Evolutionary conservation across 75 land plant species (phyloP), one percentile per base, ranked within the genome.

Genomic region (Adiantum capillusveneris): DNA sequence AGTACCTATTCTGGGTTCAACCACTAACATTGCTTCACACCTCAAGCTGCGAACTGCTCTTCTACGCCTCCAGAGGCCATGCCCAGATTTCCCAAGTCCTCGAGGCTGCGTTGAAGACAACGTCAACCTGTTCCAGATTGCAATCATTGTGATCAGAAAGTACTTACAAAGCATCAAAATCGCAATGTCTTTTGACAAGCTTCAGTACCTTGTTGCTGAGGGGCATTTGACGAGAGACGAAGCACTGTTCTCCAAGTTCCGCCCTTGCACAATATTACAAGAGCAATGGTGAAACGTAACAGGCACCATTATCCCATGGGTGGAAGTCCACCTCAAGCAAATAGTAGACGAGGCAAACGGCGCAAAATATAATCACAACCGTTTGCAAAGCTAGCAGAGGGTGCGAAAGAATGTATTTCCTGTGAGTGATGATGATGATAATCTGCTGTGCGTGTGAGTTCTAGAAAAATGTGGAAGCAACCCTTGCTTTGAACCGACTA

Each of bases 1-100:
- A 51, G 64, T 62, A 39, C 44, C 37, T 30, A 55, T 24, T 16
- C 29, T 30, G 24, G 51, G 25, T 19, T 60, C 31, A 11, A 59
- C 54, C 0, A 25, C 41, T 21, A 46, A 6, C 2, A 14, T 46
- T 3, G 50, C 50, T 6, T 46, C 13, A 46, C 18, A 6, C 6
- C 50, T 46, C 22, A 14, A 6, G 3, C 22, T 2, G 14, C 14
- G 22, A n/a, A 18, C 2, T 46, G 50, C 2, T 46, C 37, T 17
- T n/a, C 50, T 21, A 17, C 14, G 17, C 2, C 14, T 3, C 50
- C 18, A 17, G 5, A 46, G 17, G 50, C 50, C 17, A 21, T 6
- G 17, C 9, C 43, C 43, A 41, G 43, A 9, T 41, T 9, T 41
- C 17, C 18, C 22, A 6, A 46, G 2, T 21, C 18, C 50, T 46